Conservation (phyloP, 768 basidiomycete genomes). For the Thelephora ganbajun region DNA sequence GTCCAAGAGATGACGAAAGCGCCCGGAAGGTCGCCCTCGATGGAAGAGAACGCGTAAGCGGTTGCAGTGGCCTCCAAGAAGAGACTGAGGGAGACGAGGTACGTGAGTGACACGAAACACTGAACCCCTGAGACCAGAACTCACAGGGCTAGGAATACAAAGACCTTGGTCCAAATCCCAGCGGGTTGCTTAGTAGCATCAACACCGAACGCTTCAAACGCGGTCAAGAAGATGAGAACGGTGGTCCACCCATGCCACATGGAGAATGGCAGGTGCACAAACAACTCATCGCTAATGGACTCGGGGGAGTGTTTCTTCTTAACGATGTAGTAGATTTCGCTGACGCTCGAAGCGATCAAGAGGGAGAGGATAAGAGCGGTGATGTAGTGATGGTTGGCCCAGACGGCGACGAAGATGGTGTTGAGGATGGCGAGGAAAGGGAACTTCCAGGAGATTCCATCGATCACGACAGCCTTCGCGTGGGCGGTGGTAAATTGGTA, state of each 20-base stretch:
- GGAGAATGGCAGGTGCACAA: conserved; percentile 92
- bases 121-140: conserved; percentile 13
- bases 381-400: conserved; percentile 66
- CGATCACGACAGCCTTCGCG: conserved; percentile 70
- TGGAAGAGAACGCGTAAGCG: conserved; percentile 86
- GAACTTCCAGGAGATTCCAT: conserved; percentile 86
- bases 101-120: conserved; percentile 1
- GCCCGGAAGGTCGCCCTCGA: conserved; percentile 87
- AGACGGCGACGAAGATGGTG: conserved; percentile 78
- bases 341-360: conserved; percentile 66
- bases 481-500: conserved; percentile 66
- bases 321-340: conserved; percentile 89
- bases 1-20: conserved; percentile 86
- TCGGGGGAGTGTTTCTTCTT: conserved; percentile 72
- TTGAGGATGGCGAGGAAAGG: conserved; percentile 80
- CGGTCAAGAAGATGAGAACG: conserved; percentile 67
- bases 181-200: conserved; percentile 49
- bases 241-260: conserved; percentile 92
- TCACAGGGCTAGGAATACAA: conserved; percentile 84
- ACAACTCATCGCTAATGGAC: conserved; percentile 62
- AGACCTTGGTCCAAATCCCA: conserved; percentile 87
- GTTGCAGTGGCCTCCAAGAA: conserved; percentile 87
- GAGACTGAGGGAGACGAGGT: conserved; percentile 39
- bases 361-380: conserved; percentile 76
- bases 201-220: conserved; percentile 82